Base-by-base conservation (phyloP, 345 rosid genomes). In the Erysimum cheiranthoides region DNA sequence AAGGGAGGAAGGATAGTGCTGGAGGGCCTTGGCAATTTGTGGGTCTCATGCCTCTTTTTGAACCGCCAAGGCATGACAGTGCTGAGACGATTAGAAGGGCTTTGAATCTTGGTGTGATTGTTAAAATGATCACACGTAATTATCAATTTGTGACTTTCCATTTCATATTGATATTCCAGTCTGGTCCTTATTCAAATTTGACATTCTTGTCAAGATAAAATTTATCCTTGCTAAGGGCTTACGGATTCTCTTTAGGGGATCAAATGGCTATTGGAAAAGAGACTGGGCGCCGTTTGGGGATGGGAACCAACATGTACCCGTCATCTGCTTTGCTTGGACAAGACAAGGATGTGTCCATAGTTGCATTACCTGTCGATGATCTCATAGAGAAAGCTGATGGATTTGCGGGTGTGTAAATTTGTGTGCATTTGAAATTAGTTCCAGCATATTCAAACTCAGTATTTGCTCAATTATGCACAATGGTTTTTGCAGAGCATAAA, bases 261-360 rank as follows among this genome's bases (percentile, higher is more conserved):
- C 98, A 94, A 80, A 80, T 94, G 78, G 98, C 97, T 53, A 94
- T 94, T 27, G 98, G 92, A 66, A 94, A 92, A 84, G 98, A 94
- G 83, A 94, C 97, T 5, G 98, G 97, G 30, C 95, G 97, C 25
- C 92, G 97, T 66, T 73, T 94, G 81, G 98, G 98, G 63, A 92
- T 94, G 98, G 98, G 98, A 68, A 94, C 98, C 46, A 94, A 94
- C 86, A 94, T 92, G 98, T 94, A 92, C 72, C 97, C 98, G 35
- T 86, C 98, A 30, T 92, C 98, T 59, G 90, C 97, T 73, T 82
- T 94, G 77, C 85, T 94, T 47, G 97, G 98, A 67, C 97, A 94
- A 73, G 71, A 89, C 80, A 94, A 94, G 81, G 98, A 90, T 73
- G 97, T 89, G 83, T 92, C 98, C 6, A 88, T 94, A 57, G 95